Percentiles rank a stretch among this genome's conserved stretches.
Evolutionary conservation across 345 rosid species (phyloP).

Genomic region (Bretschneidera sinensis): DNA sequence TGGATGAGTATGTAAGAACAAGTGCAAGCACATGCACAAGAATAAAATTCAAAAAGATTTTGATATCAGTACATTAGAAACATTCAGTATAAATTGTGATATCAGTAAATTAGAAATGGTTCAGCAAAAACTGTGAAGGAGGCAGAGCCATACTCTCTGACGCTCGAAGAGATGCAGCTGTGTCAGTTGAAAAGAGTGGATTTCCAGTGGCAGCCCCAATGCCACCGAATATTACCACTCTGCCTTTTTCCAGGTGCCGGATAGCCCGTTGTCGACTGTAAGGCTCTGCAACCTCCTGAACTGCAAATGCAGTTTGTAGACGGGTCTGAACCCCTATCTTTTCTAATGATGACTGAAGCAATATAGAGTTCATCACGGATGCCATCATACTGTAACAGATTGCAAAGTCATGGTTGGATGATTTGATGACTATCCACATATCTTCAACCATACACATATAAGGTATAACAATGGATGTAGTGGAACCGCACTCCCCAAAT

Average conservation of each 20-base stretch:
- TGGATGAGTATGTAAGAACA: background rate
- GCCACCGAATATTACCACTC: conserved; percentile 93
- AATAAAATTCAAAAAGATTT: background rate
- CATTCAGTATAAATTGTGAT: too few relatives aligned
- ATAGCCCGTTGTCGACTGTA: conserved; percentile 74
- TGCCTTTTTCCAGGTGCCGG: conserved; percentile 85
- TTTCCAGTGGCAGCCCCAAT: conserved; percentile 82
- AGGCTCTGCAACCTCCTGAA: conserved; percentile 81
- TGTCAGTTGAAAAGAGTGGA: conserved; percentile 85
- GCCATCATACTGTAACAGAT: conserved; percentile 74
- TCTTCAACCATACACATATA: background rate
- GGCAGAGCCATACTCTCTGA: conserved; percentile 53
- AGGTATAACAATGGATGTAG: background rate
- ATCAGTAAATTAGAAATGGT: conserved; percentile 3
- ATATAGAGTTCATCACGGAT: conserved; percentile 79
- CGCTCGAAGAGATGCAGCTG: conserved; percentile 88
- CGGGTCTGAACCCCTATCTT: conserved; percentile 71
- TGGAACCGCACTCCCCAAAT: background rate
- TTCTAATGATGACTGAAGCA: conserved; percentile 84
- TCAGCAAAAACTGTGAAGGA: background rate
- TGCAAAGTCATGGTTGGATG: background rate
- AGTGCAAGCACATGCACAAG: background rate
- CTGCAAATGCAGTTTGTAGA: conserved; percentile 64
- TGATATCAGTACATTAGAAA: background rate
- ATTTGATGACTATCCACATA: too few relatives aligned